Evolutionary conservation across 192 early-diverging fungal species (phyloP), one percentile per base, ranked within the genome.

Genomic region (Geosiphon pyriformis): DNA sequence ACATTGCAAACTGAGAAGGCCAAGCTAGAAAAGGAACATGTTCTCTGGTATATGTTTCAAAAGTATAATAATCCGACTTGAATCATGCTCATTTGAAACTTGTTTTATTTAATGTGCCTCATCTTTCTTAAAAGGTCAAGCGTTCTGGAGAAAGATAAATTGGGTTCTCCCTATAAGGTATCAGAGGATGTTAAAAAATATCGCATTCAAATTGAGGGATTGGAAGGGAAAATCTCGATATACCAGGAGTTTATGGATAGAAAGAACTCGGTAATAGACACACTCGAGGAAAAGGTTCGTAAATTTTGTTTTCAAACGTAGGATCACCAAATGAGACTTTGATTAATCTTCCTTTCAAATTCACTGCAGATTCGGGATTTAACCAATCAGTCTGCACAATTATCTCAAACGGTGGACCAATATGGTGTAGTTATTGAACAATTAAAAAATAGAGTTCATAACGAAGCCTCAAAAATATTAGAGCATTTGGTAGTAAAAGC

Each of bases 1-100:
- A 34, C 52, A 34, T 54, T 65, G 23, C 47, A 65, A 65, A 31
- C 33, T 17, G 64, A 65, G 35, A 65, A 65, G 17, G 20, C 52
- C 6, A 54, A 6, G 12, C 17, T 65, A 49, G 50, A 65, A 65
- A 52, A 37, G n/a, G 64, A 65, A 37, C 33, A 34, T 22, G 23
- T 65, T 7, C 25, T 27, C 22, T 65, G 64, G 64, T 62, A 62
- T 20, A n/a, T 49, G 11, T 49, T 0, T n/a, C 17, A 11, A 27
- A n/a, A n/a, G n/a, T n/a, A n/a, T n/a, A n/a, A n/a, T n/a, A n/a
- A n/a, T n/a, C n/a, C n/a, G n/a, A n/a, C n/a, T n/a, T n/a, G n/a
- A n/a, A n/a, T n/a, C n/a, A n/a, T n/a, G 31, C 4, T 32, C 55
- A 17, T 2, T 47, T 25, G 49, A 50, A 1, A n/a, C 3, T 49